Evolutionary conservation across 2,329 filamentous ascomycete genomes (phyloP).

Genomic region (Cordyceps cateniannulata): DNA sequence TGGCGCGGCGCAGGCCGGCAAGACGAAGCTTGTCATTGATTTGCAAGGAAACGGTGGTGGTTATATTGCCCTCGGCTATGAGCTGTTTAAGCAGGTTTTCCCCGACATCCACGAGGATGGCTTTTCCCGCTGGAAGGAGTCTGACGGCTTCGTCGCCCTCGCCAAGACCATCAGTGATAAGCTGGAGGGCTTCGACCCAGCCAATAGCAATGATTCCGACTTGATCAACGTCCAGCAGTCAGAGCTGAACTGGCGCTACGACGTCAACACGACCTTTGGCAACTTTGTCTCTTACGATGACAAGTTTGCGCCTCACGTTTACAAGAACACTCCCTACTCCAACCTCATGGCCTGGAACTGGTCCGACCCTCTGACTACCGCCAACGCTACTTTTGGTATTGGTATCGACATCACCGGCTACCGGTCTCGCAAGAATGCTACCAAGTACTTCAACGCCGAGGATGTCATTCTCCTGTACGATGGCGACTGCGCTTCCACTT

Average conservation of each 20-base stretch:
- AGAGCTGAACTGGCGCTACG: constrained; percentile 44
- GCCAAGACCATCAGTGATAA: constrained; percentile 35
- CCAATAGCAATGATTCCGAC: constrained; percentile 30
- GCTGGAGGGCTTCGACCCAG: constrained; percentile 37
- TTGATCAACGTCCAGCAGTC: constrained; percentile 39
- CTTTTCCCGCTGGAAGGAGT: constrained; percentile 33
- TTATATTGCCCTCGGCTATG: constrained; percentile 52
- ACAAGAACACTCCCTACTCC: constrained; percentile 48
- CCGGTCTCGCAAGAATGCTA: constrained; percentile 24
- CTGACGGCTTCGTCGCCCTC: constrained; percentile 36
- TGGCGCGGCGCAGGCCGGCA: constrained; percentile 37
- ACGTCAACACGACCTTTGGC: constrained; percentile 40
- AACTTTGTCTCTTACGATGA: constrained; percentile 44
- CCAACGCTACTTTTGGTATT: constrained; percentile 24
- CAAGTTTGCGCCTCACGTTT: constrained; percentile 35
- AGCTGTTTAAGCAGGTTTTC: constrained; percentile 53
- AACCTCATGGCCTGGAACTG: constrained; percentile 45
- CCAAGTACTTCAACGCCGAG: constrained; percentile 34
- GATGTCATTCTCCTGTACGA: constrained; percentile 20
- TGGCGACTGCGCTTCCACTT: constrained; percentile 19
- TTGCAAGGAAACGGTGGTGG: constrained; percentile 53
- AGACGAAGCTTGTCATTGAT: constrained; percentile 55
- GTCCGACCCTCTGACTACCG: constrained; percentile 33
- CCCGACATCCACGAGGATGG: constrained; percentile 31
- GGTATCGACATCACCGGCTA: constrained; percentile 44